Percentiles rank a stretch among this genome's conserved stretches.
Evolutionary conservation across 164 flowering plant genomes (phyloP).

Genomic region (Tetracentron sinense): DNA sequence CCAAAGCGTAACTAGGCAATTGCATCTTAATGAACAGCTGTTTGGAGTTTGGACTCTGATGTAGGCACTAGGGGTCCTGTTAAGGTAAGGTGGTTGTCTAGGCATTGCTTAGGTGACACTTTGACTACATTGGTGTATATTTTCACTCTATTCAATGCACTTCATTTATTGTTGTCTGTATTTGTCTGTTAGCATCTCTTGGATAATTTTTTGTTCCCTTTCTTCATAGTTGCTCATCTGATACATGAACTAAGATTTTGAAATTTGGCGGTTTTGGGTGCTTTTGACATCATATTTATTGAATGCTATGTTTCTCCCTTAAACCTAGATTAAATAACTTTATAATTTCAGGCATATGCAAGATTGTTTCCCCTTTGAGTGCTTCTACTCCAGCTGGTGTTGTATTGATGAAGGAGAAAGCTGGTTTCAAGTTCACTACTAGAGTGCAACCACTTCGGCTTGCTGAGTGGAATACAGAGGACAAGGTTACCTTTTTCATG

Average conservation of each 20-base stretch:
- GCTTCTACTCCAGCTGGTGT: slow-evolving; percentile 96
- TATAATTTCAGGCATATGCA: slow-evolving; percentile 75
- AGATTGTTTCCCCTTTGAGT: slow-evolving; percentile 84
- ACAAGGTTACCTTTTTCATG: slow-evolving; percentile 88
- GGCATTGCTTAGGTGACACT: no score
- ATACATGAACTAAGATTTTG: background rate
- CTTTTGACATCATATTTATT: background rate
- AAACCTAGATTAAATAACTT: background rate
- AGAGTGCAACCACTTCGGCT: slow-evolving; percentile 95
- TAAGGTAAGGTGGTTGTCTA: no score
- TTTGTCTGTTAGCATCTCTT: no score
- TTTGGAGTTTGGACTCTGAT: no score
- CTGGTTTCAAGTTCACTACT: slow-evolving; percentile 87
- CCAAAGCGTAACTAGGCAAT: no score
- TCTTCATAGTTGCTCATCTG: no score
- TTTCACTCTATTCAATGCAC: no score
- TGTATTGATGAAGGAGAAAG: slow-evolving; percentile 87
- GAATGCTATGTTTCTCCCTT: background rate
- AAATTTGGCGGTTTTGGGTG: background rate
- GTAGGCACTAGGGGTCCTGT: no score
- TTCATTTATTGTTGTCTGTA: no score
- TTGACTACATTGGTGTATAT: no score
- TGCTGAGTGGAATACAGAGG: slow-evolving; percentile 90
- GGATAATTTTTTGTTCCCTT: no score
- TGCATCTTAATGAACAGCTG: no score